A percentile compares a stretch with the other conserved stretches of the same genome.
Conservation (phyloP, 2,329 filamentous ascomycete genomes). For the Scorias spongiosa region DNA sequence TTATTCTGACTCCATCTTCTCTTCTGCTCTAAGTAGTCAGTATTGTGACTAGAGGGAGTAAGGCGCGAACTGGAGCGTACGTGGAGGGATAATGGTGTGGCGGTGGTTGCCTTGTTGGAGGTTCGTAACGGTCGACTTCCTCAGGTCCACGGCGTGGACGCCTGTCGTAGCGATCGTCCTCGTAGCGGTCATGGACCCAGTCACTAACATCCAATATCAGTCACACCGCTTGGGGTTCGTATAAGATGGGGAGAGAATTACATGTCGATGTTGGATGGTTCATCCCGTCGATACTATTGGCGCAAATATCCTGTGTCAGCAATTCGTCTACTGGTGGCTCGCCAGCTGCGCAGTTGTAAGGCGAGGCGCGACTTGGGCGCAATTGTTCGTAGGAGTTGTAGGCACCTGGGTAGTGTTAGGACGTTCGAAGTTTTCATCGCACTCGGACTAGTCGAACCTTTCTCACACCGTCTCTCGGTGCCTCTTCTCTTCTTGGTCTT, state of each 20-base stretch:
- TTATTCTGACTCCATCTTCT: constrained; percentile 39
- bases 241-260: constrained; percentile 26
- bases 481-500: constrained; percentile 37
- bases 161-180: constrained; percentile 14
- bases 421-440: too few species aligned
- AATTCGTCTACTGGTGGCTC: constrained; percentile 14
- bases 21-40: neutral
- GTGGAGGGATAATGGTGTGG: neutral
- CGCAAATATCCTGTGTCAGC: neutral
- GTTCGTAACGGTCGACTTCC: constrained; percentile 10
- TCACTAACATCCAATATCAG: constrained; percentile 39
- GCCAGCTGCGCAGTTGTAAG: constrained; percentile 13
- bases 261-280: constrained; percentile 47
- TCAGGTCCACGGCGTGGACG: constrained; percentile 1
- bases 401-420: too few species aligned
- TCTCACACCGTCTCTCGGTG: constrained; percentile 73
- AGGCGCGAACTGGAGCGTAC: too few species aligned
- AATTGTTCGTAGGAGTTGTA: too few species aligned
- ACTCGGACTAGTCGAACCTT: constrained; percentile 43
- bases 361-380: too few species aligned
- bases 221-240: constrained; percentile 2
- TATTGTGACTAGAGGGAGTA: too few species aligned
- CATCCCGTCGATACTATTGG: constrained; percentile 18
- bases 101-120: neutral
- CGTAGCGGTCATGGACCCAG: constrained; percentile 57